Base-by-base conservation (phyloP, 345 rosid genomes). In the Eucalyptus erythrocorys region DNA sequence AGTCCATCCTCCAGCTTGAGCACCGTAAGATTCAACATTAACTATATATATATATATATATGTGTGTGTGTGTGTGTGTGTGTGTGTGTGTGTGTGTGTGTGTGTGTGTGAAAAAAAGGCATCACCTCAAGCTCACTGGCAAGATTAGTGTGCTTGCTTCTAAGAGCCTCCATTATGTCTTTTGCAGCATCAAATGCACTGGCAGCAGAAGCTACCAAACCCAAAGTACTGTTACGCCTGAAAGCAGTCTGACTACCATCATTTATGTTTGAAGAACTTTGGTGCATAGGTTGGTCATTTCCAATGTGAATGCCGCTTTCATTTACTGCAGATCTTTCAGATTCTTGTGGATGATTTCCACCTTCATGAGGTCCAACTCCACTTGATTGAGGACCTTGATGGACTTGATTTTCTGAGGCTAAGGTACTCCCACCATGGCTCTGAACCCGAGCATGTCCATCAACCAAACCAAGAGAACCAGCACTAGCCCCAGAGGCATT, bases 131-230 rank as follows among this genome's bases (percentile, higher is more conserved):
- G 99, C 90, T 98, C 99, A 90, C 97, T 89, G 81, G 99, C 99
- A 94, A 98, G 93, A 93, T 98, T 98, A 89, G 95, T 91, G 88
- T 98, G 99, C 94, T 96, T 97, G 96, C 98, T 95, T 94, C 99
- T 93, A 42, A 98, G 95, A 86, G 98, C 93, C 93, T 98, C 99
- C 99, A 97, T 98, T 89, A 98, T 98, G 92, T 98, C 99, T 93
- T 98, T 98, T 42, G 99, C 99, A 89, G 99, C 96, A 61, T 97
- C 99, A 92, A 98, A 98, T 90, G 99, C 99, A 93, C 95, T 93
- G 19, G 94, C 95, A 89, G 99, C 98, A 92, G 96, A 96, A 76
- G 98, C 95, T 48, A 93, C 96, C 91, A 94, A 57, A 85, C 94
- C 92, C 86, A 94, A 89, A 55, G 96, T 94, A 90, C 95, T 95